Evolutionary conservation across 1,284 basidiomycete species (phyloP), one percentile per base, ranked within the genome.

Genomic region (Cutaneotrichosporon cavernicola): DNA sequence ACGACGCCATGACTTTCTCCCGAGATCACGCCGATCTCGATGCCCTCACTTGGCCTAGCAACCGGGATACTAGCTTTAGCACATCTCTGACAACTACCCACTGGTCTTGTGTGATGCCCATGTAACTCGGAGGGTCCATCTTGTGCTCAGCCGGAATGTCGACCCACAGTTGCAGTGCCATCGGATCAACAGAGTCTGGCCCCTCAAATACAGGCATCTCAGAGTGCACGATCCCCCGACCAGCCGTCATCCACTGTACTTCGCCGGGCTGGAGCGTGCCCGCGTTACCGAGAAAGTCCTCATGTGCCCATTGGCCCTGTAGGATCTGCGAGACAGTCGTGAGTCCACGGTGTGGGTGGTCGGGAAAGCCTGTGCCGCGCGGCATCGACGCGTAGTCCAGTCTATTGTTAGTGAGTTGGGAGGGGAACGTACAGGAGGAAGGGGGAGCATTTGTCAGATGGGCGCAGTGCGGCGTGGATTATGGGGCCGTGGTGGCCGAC

Each of bases 201-300:
- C 30, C 36, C n/a, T 63, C 59, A 11, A 58, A 63, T 5, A 91
- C 83, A 2, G 96, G 95, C 91, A 97, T 97, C 81, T 85, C 91
- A 6, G 89, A 88, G 72, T 93, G 91, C 63, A 93, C 88, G 73
- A 79, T 74, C 0, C 82, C 84, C 61, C 75, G 72, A 1, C 90
- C 91, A 13, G 92, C 92, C 72, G 88, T 89, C 93, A 97, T 97
- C 91, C 92, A 97, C 75, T 97, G 94, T 4, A 96, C 88, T 61
- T 91, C 92, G 9, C 95, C 94, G 3, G 89, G 81, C 47, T 87
- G 86, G 65, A 97, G 90, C 66, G 64, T 63, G 51, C 92, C 92
- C 63, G 86, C 85, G 80, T 97, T 91, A 2, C 95, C 94, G 5
- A 88, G 88, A 36, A 92, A 96, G 77, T 98, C 96, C 80, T 98